Evolutionary conservation across 2,329 filamentous ascomycete genomes (phyloP).

Genomic region (Lachnellula arida): DNA sequence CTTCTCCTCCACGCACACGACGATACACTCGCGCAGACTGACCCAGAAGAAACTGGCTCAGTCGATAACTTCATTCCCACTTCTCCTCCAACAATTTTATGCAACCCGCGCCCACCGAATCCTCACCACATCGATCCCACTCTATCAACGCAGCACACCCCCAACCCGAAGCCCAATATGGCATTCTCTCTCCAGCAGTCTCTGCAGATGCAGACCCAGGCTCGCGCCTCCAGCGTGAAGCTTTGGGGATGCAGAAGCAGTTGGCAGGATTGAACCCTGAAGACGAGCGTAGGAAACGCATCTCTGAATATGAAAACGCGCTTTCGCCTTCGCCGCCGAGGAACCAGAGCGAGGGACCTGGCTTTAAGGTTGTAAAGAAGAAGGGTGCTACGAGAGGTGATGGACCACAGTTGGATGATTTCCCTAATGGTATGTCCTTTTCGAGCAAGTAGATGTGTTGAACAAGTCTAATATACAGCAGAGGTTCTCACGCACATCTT

Average conservation of each 20-base stretch:
- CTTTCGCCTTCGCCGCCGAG: conserved; percentile 43
- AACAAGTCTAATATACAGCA: conserved; percentile 38
- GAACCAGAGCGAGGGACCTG: conserved; percentile 39
- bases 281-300: conserved; percentile 39
- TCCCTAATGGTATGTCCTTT: conserved; percentile 72
- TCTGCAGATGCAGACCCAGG: conserved; percentile 26
- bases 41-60: conserved; percentile 32
- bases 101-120: conserved; percentile 53
- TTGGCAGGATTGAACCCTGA: conserved; percentile 48
- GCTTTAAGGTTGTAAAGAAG: conserved; percentile 53
- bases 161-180: conserved; percentile 49
- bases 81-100: conserved; percentile 50
- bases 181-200: conserved; percentile 44
- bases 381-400: conserved; percentile 23
- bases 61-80: conserved; percentile 22
- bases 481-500: conserved; percentile 90
- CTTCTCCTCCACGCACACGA: not conserved
- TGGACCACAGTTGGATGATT: conserved; percentile 38
- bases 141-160: conserved; percentile 34
- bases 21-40: conserved; percentile 24
- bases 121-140: conserved; percentile 40
- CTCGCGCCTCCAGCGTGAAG: conserved; percentile 32
- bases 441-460: not conserved
- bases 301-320: conserved; percentile 59
- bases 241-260: conserved; percentile 44